Base-by-base conservation (phyloP, 1,139 yeast species). In the Casaregolazyma suthepensis region DNA sequence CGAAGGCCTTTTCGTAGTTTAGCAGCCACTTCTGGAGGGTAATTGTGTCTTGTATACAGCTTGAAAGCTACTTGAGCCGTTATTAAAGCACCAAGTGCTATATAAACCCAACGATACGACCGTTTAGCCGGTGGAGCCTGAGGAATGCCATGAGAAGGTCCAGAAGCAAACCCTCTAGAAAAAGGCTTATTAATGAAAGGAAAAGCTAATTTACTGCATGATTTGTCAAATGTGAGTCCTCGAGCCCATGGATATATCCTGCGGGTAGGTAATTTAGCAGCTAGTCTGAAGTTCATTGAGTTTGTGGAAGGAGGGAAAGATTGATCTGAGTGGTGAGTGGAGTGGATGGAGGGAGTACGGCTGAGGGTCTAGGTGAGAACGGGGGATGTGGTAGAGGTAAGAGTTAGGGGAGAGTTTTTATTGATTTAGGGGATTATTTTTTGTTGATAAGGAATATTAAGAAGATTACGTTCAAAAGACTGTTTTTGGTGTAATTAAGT, bases 1-100 rank as follows among this genome's bases (percentile, higher is more conserved):
- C 93, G 82, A 6, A 91, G 71, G 0, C 87, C 97, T 62, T 82
- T 80, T 46, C 96, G 75, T 59, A 90, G 72, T 42, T 79, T 75
- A 50, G 74, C 76, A 20, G 96, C 95, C 12, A 90, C 96, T 5
- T 74, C 68, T 0, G 74, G 71, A 0, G 84, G 80, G 60, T 76
- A 81, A 52, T 66, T 63, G 57, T 71, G 73, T 52, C 63, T 57
- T 1, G 73, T 66, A 38, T 63, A 61, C 56, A 59, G 56, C 42
- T 53, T 57, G 52, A 61, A 60, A 6, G 54, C 63, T 3, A 46
- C 52, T 7, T 54, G 57, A 9, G 62, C 54, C 1, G 52, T 55
- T 6, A 52, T 52, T 3, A 60, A 38, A 1, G 57, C 59, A 13
- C 53, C 52, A 4, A 55, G 42, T 5, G 56, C 45, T 18, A 56